Percentiles rank a stretch among this genome's conserved stretches.
Evolutionary conservation across 768 basidiomycete species (phyloP).

Genomic region (Phylloporus arenicola): DNA sequence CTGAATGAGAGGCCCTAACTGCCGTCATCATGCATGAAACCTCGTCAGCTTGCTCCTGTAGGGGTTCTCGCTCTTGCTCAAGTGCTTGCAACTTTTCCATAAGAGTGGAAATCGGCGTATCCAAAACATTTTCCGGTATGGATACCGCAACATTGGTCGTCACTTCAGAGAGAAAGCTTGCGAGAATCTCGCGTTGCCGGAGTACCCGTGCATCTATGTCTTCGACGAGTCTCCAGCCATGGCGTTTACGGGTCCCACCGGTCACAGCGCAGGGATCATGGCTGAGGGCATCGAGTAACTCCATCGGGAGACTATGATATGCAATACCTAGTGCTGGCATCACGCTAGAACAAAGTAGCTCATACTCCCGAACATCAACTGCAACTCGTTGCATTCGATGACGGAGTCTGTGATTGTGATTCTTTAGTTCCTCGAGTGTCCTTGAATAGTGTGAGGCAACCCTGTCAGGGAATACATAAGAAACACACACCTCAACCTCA

Average conservation of each 20-base stretch:
- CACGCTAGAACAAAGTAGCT: constrained; percentile 50
- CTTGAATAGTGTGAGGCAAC: constrained; percentile 31
- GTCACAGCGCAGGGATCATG: constrained; percentile 78
- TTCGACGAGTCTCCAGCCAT: constrained; percentile 70
- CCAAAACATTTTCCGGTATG: constrained; percentile 40
- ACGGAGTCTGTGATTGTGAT: constrained; percentile 63
- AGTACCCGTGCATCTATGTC: constrained; percentile 62
- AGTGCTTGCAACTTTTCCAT: constrained; percentile 45
- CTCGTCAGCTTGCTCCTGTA: constrained; percentile 43
- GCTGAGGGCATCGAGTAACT: constrained; percentile 67
- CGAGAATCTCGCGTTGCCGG: constrained; percentile 54
- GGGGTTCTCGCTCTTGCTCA: constrained; percentile 40
- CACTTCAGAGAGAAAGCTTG: constrained; percentile 37
- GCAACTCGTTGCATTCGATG: constrained; percentile 66
- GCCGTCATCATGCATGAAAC: constrained; percentile 45
- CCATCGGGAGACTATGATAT: constrained; percentile 50
- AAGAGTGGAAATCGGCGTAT: constrained; percentile 49
- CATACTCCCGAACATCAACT: constrained; percentile 58
- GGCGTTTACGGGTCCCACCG: constrained; percentile 52
- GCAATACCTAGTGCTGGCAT: constrained; percentile 43
- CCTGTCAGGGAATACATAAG: background rate
- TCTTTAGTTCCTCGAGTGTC: constrained; percentile 50
- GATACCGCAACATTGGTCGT: constrained; percentile 1
- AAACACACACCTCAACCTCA: constrained; percentile 23
- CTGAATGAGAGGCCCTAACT: constrained; percentile 51